phyloP scores from a whole-genome alignment of 2,329 filamentous ascomycete genomes.

The Fusarium penzigii region DNA sequence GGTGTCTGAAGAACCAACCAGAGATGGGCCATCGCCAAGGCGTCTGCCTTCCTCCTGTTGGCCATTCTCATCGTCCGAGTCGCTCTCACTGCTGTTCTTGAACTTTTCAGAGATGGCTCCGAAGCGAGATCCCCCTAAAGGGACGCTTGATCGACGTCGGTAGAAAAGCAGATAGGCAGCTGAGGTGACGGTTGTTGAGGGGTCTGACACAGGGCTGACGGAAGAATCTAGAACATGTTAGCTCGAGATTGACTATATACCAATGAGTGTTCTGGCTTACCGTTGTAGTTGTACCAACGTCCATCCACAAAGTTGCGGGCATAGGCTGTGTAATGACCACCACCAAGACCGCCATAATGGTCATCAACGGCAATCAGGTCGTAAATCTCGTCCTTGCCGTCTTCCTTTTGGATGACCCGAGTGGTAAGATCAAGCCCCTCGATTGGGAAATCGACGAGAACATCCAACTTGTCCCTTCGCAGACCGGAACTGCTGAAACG shows the following conservation, averaged over 20 bases:
- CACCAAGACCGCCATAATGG: slow-evolving; percentile 89
- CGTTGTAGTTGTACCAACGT: slow-evolving; percentile 96
- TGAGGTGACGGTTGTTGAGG: slow-evolving; percentile 65
- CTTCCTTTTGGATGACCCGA: slow-evolving; percentile 77
- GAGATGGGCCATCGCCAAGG: slow-evolving; percentile 82
- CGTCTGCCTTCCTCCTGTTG: slow-evolving; percentile 79
- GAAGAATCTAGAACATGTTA: slow-evolving; percentile 68
- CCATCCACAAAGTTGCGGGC: slow-evolving; percentile 89
- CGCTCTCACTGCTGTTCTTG: slow-evolving; percentile 50
- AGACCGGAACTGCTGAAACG: slow-evolving; percentile 84
- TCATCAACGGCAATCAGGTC: slow-evolving; percentile 96
- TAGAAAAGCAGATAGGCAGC: slow-evolving; percentile 96
- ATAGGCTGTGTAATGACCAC: slow-evolving; percentile 94
- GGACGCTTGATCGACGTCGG: slow-evolving; percentile 73
- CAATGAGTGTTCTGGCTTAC: slow-evolving; percentile 45
- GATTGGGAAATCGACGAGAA: slow-evolving; percentile 87
- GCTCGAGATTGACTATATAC: slow-evolving; percentile 16
- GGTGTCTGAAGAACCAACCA: slow-evolving; percentile 88
- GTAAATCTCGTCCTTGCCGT: slow-evolving; percentile 81
- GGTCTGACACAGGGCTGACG: slow-evolving; percentile 62
- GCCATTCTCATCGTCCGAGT: slow-evolving; percentile 44
- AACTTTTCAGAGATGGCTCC: slow-evolving; percentile 68
- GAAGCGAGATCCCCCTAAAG: slow-evolving; percentile 78
- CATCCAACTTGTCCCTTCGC: slow-evolving; percentile 88
- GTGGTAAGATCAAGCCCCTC: slow-evolving; percentile 81